Percentiles rank a stretch among this genome's conserved stretches.
Evolutionary conservation across 768 basidiomycete species (phyloP).

Genomic region (Kwoniella sp.): DNA sequence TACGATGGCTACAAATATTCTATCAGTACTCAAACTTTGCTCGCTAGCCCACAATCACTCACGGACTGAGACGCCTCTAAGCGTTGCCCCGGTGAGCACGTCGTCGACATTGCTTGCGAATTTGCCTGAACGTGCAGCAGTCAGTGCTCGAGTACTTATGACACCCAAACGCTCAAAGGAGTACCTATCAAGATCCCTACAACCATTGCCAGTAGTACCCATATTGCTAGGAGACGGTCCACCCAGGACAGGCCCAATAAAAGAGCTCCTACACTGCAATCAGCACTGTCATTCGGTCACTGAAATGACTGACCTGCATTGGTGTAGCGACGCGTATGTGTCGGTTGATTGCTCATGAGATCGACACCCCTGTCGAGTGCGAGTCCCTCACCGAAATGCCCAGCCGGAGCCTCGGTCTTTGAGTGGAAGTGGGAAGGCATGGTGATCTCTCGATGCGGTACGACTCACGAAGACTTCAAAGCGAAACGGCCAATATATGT

Average conservation of each 20-base stretch:
- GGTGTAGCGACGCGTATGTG: too few relatives aligned
- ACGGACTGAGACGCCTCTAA: constrained; percentile 77
- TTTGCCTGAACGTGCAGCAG: constrained; percentile 5
- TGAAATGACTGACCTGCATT: not conserved
- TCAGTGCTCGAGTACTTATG: too few relatives aligned
- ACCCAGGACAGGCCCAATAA: constrained; percentile 50
- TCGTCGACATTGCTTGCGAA: constrained; percentile 62
- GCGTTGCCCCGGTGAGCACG: constrained; percentile 66
- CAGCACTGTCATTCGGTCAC: not conserved
- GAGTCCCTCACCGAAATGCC: too few relatives aligned
- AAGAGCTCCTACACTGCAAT: not conserved
- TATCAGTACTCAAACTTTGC: not conserved
- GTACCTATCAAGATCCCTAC: constrained; percentile 72
- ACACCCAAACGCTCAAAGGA: too few relatives aligned
- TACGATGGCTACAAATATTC: constrained; percentile 65
- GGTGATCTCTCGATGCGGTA: too few relatives aligned
- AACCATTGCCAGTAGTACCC: constrained; percentile 73
- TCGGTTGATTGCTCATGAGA: too few relatives aligned
- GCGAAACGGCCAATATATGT: too few relatives aligned
- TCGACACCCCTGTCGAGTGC: too few relatives aligned
- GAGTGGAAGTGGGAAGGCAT: too few relatives aligned
- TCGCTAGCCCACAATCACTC: too few relatives aligned
- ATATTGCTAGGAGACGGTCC: constrained; percentile 67
- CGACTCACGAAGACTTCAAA: too few relatives aligned
- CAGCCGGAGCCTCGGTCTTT: too few relatives aligned